Evolutionary conservation across 768 basidiomycete genomes (phyloP).

Genomic region (Amanita jacksonii): DNA sequence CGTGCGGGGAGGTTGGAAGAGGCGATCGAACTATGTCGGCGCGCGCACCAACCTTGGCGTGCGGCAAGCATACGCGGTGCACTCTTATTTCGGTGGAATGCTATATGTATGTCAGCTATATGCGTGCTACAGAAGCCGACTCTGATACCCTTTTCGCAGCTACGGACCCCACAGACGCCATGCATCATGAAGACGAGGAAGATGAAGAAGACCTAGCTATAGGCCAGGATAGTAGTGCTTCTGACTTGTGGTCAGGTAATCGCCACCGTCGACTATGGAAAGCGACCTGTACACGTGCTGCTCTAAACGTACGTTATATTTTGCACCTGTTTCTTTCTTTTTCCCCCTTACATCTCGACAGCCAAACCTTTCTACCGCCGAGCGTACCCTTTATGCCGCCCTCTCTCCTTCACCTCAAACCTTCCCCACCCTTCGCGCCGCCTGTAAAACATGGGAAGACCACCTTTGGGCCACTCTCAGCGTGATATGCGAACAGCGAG

Average conservation of each 20-base stretch:
- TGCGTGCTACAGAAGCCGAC: no score
- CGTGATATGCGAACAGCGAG: constrained; percentile 72
- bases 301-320: constrained; percentile 51
- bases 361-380: constrained; percentile 54
- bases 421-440: constrained; percentile 51
- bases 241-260: constrained; percentile 66
- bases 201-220: constrained; percentile 34
- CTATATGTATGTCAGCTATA: constrained; percentile 37
- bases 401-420: constrained; percentile 69
- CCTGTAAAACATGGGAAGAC: constrained; percentile 90
- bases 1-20: constrained; percentile 81
- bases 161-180: neutral
- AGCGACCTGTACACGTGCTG: constrained; percentile 68
- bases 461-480: constrained; percentile 88
- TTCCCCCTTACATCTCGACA: constrained; percentile 14
- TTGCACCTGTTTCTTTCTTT: neutral
- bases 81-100: constrained; percentile 64
- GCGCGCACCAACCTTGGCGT: constrained; percentile 85
- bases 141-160: neutral
- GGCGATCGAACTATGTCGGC: constrained; percentile 73
- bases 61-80: constrained; percentile 86
- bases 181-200: constrained; percentile 25
- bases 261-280: constrained; percentile 80
- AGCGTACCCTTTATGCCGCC: constrained; percentile 84
- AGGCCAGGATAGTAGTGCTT: constrained; percentile 31